Evolutionary conservation across 2,329 filamentous ascomycete species (phyloP).

Genomic region (Daldinia sp.): DNA sequence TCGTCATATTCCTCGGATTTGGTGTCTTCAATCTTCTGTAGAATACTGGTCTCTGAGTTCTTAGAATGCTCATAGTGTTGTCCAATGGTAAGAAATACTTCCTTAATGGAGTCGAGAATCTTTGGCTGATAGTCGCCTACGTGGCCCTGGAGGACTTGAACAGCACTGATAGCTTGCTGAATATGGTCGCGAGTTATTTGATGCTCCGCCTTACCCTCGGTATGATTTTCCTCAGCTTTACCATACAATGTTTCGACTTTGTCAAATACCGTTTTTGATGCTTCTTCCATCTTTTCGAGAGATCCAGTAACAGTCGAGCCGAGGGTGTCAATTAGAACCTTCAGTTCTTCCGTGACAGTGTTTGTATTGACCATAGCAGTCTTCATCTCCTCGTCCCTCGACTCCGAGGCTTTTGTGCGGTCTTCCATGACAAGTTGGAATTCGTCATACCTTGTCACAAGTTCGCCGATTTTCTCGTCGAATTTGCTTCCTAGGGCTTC

Average conservation of each 20-base stretch:
- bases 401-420: constrained; percentile 75
- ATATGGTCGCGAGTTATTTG: constrained; percentile 83
- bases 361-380: constrained; percentile 79
- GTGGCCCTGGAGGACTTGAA: constrained; percentile 80
- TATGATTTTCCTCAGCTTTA: constrained; percentile 78
- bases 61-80: constrained; percentile 92
- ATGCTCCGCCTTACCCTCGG: constrained; percentile 79
- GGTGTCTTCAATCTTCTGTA: constrained; percentile 68
- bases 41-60: constrained; percentile 63
- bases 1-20: constrained; percentile 67
- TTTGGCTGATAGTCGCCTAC: constrained; percentile 87
- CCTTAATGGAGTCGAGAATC: constrained; percentile 84
- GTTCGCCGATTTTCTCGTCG: constrained; percentile 73
- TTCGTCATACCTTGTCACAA: constrained; percentile 89
- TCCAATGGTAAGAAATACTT: constrained; percentile 82
- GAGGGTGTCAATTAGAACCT: constrained; percentile 83
- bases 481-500: constrained; percentile 64
- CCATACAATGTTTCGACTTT: constrained; percentile 80
- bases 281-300: constrained; percentile 85
- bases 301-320: constrained; percentile 82
- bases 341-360: constrained; percentile 84
- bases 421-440: constrained; percentile 78
- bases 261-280: constrained; percentile 85
- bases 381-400: constrained; percentile 75
- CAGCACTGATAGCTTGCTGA: constrained; percentile 73